A percentile compares a stretch with the other conserved stretches of the same genome.
These are phyloP conservation scores for Solanum chilense DNA, from an alignment of 257 asterid species.

Conservation along the genomic window DNA sequence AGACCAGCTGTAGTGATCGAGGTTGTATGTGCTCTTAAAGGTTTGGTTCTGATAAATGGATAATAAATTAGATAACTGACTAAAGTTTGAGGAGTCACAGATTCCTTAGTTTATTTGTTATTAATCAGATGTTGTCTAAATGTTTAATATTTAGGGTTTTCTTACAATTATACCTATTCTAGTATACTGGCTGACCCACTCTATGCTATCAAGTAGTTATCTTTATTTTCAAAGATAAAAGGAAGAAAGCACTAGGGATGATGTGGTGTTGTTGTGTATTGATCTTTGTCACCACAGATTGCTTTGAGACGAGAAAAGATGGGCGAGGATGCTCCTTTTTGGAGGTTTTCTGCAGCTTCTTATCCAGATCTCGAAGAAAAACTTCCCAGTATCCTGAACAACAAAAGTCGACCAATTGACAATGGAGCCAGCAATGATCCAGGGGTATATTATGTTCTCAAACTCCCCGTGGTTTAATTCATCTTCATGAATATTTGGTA, in stretches of 20 bases:
- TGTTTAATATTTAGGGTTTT: not conserved
- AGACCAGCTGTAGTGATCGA: not conserved
- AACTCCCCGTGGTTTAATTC: not conserved
- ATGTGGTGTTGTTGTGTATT: not conserved
- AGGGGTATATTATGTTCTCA: slow-evolving; percentile 30
- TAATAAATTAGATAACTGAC: not conserved
- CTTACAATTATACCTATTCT: not conserved
- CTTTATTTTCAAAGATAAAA: not conserved
- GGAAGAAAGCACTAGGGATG: not conserved
- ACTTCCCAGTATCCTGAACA: slow-evolving; percentile 9
- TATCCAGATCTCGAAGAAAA: slow-evolving; percentile 68
- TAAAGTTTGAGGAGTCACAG: not conserved
- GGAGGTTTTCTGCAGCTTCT: slow-evolving; percentile 85
- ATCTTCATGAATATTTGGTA: not conserved
- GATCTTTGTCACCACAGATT: slow-evolving; percentile 26
- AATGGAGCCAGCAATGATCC: slow-evolving; percentile 20
- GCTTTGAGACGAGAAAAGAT: slow-evolving; percentile 77
- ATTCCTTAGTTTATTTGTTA: not conserved
- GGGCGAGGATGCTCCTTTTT: slow-evolving; percentile 87
- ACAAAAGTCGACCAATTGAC: slow-evolving; percentile 5
- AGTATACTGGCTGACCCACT: not conserved
- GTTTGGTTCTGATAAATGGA: not conserved
- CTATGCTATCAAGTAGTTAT: not conserved
- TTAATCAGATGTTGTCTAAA: not conserved
- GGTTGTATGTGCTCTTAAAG: not conserved